Evolutionary conservation across 2,329 filamentous ascomycete genomes (phyloP), one percentile per base, ranked within the genome.

Genomic region (Didymella sp.): DNA sequence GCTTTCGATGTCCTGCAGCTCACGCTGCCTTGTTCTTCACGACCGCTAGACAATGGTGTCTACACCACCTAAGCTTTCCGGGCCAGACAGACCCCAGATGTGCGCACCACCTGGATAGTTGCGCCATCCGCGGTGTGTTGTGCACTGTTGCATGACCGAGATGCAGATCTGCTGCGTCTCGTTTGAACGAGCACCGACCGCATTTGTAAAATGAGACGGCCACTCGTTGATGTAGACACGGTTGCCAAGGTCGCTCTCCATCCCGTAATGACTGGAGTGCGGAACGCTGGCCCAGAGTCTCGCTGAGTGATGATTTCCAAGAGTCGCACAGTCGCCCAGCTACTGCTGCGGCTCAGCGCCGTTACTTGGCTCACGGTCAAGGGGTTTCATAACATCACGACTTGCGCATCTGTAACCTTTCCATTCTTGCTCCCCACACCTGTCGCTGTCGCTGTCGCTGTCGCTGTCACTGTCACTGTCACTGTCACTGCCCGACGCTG

Each of bases 321-420:
- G 61, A 60, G 51, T 58, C 49, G 61, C 59, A 62, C 61, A 57
- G 59, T 62, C 47, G 61, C 61, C 59, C 56, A 63, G 61, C 43
- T 46, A 43, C 46, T 56, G 59, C 61, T 61, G 61, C 52, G 56
- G 59, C 59, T 57, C 55, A 52, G 52, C 56, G 61, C 61, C 53
- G 58, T 58, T 50, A 60, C 61, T 63, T 63, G 61, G 61, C 61
- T 59, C 30, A 31, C 22, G 40, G 48, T 46, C 52, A 62, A 63
- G 56, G 56, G 59, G 61, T 62, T 62, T 58, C 56, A 62, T 60
- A 60, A 60, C 61, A 57, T 56, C 59, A 60, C 47, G 40, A 52
- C 56, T 60, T 58, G 52, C 53, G 47, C 48, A 37, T 48, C 47
- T 30, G 13, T 30, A 22, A 13, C 21, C 25, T 43, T 22, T 19